Evolutionary conservation across 2,329 filamentous ascomycete genomes (phyloP), one percentile per base, ranked within the genome.

Genomic region (Tolypocladium endophyticum): DNA sequence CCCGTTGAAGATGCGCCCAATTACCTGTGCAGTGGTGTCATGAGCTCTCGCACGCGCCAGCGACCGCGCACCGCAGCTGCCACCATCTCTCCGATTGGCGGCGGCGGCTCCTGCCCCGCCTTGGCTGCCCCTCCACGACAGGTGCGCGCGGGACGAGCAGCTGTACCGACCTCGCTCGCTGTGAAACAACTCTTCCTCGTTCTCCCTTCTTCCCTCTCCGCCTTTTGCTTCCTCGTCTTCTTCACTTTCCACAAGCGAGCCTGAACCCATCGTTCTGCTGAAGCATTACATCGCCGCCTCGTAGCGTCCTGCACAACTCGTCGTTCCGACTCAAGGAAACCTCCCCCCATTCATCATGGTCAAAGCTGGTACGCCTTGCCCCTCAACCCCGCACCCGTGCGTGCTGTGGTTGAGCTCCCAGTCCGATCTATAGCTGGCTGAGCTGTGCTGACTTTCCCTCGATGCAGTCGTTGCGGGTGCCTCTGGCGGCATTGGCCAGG

Each of bases 401-500:
- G 33, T 23, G 43, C 30, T 55, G 35, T 53, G 30, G n/a, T 35
- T n/a, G 54, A 53, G 38, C 50, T 45, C 25, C 47, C 41, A 55
- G 50, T 59, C 59, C 33, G 47, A 35, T 38, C 45, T 25, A 33
- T 50, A 38, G 35, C 56, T 56, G 64, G 35, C 56, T 56, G 64
- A 59, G 38, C 35, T 61, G 56, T n/a, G 57, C 60, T 65, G 38
- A 66, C 59, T 14, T 59, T 53, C 58, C 52, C n/a, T 57, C 9
- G 58, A 60, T 60, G 53, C 61, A 87, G 83, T 86, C 73, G 93
- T 99, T 81, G 92, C 94, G 79, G 94, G 94, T 79, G 94, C 93
- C 74, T 87, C 93, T 76, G 94, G 94, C 80, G 94, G 94, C 81
- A 99, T 99, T 86, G 94, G 93, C 77, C 93, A 97, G 87, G 92